Evolutionary conservation across 2,329 filamentous ascomycete species (phyloP), one percentile per base, ranked within the genome.

Genomic region (Stagonosporopsis vannaccii): DNA sequence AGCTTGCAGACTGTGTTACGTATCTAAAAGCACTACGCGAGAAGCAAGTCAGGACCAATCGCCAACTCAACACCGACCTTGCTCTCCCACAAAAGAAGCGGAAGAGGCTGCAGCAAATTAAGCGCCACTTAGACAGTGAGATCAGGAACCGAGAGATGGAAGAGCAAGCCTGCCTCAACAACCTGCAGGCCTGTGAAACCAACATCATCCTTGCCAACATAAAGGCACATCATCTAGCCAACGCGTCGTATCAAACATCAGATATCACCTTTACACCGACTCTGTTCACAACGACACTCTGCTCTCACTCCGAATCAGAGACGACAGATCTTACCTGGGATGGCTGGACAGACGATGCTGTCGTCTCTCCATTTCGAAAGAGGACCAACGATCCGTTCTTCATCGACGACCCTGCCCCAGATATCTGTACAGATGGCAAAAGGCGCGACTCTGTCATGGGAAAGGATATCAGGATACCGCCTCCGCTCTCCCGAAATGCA

Each of bases 1-100:
- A 66, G 9, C 65, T 75, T 30, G 70, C 70, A 37, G 72, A 70
- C 37, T 73, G 71, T 25, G 68, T 65, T 13, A 71, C 62, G 2
- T 74, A 68, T 30, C 60, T 76, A 13, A 66, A 71, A 39, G 67
- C 63, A 11, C 63, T 75, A 15, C 69, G 69, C 40, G 70, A 72
- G 50, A 71, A 67, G 59, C 71, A 69, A 44, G 66, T 57, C 28
- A 66, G 60, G 11, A 69, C 63, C 37, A 62, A 68, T n/a, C 62
- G 61, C 4, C 58, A 60, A 7, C 55, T 75, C 23, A 56, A 40
- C 22, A 28, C 45, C 6, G 61, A 33, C 60, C 15, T 57, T 54
- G 2, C 47, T 39, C 8, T 55, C 36, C 13, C 63, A 62, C 12
- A 59, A 64, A 30, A 66, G 33, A 76, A 73, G 52, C 66, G 56